Evolutionary conservation across 2,329 filamentous ascomycete genomes (phyloP), one percentile per base, ranked within the genome.

Genomic region (Colletotrichum sp.): DNA sequence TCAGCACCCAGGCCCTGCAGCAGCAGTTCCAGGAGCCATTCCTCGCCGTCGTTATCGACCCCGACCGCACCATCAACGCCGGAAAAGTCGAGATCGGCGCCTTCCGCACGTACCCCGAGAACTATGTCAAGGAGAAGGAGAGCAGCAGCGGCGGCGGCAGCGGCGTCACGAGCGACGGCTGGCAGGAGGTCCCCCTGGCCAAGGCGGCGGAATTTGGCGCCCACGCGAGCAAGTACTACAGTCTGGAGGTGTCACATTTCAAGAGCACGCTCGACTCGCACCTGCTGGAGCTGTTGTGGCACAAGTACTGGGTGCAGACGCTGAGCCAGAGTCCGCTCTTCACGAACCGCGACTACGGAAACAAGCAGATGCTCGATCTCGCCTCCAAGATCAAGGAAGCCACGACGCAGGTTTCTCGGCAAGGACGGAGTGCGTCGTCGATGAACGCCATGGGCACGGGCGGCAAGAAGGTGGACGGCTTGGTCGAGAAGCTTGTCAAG

Each of bases 271-370:
- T 99, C 32, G 97, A 99, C 85, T 91, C 93, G 3, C 94, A 96
- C 80, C 90, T 99, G 28, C 89, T 99, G 7, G 95, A 98, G 81
- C 90, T 95, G 68, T 89, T 99, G 34, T 99, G 97, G 97, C 98
- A 98, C 88, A 99, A 99, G 85, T 99, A 99, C 89, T 98, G 96
- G 97, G 96, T 98, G 39, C 95, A 98, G 82, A 99, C 97, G 8
- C 91, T 99, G 24, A 98, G 95, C 36, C 95, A 98, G 80, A 97
- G 93, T 80, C 96, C 96, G 26, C 90, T 98, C 6, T 93, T 98
- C 80, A 96, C 95, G 72, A 99, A 98, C 82, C 94, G 96, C 78
- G 96, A 98, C 80, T 99, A 96, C 83, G 94, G 93, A 68, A 98
- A 94, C 81, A 97, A 96, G 84, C 96, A 98, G 85, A 97, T 99